Percentiles rank a stretch among this genome's conserved stretches.
These are phyloP conservation scores for Leccinum pellstonianum DNA, from an alignment of 768 basidiomycete species.

Conservation along the genomic window DNA sequence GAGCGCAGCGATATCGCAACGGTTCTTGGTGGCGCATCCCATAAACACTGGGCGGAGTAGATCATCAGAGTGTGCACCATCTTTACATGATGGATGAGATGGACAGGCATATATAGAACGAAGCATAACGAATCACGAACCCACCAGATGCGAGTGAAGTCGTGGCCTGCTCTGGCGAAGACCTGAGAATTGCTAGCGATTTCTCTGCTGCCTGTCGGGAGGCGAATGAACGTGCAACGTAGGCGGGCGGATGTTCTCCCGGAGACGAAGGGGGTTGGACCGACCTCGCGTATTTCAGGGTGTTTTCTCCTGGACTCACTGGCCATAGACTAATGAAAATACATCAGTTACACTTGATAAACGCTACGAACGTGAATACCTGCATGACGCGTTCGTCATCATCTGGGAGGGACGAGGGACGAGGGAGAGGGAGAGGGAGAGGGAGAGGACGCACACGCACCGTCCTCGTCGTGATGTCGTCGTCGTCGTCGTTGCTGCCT, in stretches of 20 bases:
- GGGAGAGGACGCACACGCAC: too few relatives aligned
- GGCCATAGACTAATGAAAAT: slow-evolving; percentile 63
- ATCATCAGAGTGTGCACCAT: slow-evolving; percentile 77
- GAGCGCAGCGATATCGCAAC: slow-evolving; percentile 86
- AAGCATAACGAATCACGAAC: slow-evolving; percentile 25
- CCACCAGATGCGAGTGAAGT: slow-evolving; percentile 70
- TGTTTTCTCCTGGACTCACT: slow-evolving; percentile 88
- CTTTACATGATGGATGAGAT: slow-evolving; percentile 33
- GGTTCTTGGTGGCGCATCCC: slow-evolving; percentile 88
- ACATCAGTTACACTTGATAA: slow-evolving; percentile 2
- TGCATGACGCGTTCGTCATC: slow-evolving; percentile 38
- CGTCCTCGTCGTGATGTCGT: too few relatives aligned
- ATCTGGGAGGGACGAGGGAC: too few relatives aligned
- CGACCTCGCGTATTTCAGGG: slow-evolving; percentile 91
- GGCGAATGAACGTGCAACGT: neutral
- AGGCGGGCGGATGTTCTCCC: neutral
- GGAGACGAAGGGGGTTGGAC: neutral
- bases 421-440: too few relatives aligned
- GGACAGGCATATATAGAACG: neutral
- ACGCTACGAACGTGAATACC: slow-evolving; percentile 33
- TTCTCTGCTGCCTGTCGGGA: slow-evolving; percentile 80
- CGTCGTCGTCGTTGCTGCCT: too few relatives aligned
- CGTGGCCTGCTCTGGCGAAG: slow-evolving; percentile 80
- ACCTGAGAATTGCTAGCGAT: slow-evolving; percentile 72
- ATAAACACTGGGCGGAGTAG: slow-evolving; percentile 87